Conservation (phyloP, 2,329 filamentous ascomycete genomes). For the Penicillium sp. region DNA sequence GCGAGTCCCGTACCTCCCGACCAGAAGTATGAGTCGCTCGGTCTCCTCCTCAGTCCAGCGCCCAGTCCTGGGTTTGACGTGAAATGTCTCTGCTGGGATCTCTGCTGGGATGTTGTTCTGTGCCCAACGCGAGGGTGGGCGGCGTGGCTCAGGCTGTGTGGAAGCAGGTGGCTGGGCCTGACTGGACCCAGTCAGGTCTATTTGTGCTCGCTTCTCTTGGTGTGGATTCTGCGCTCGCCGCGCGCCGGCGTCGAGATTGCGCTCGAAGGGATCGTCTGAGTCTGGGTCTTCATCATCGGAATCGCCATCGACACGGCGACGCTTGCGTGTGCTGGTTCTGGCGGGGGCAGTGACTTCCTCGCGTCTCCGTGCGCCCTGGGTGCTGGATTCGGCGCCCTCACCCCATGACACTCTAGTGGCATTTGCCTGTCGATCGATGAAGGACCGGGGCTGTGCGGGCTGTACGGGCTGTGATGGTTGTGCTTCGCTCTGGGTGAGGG, state of each 20-base stretch:
- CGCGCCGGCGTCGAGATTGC: constrained; percentile 28
- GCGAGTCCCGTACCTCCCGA: constrained; percentile 43
- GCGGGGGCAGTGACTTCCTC: background rate
- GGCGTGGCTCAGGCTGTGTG: background rate
- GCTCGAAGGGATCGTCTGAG: constrained; percentile 15
- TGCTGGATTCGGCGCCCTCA: background rate
- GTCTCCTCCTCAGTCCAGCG: constrained; percentile 39
- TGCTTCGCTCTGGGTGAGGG: background rate
- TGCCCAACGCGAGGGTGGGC: background rate
- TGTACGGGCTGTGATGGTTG: constrained; percentile 5
- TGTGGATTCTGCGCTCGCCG: constrained; percentile 34
- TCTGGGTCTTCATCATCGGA: constrained; percentile 7
- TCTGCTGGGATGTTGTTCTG: too few species aligned
- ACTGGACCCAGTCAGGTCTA: background rate
- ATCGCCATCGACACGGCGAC: background rate
- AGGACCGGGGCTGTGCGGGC: constrained; percentile 16
- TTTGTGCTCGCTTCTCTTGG: constrained; percentile 8
- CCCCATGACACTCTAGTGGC: constrained; percentile 30
- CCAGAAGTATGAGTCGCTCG: constrained; percentile 45
- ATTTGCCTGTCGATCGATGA: constrained; percentile 35
- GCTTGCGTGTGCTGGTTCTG: background rate
- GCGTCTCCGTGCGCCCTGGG: constrained; percentile 14
- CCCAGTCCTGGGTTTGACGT: too few species aligned
- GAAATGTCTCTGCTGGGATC: too few species aligned
- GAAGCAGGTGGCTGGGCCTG: background rate